Evolutionary conservation across 202 grass and related monocot genomes (phyloP).

Genomic region (Brachypodium distachyon): DNA sequence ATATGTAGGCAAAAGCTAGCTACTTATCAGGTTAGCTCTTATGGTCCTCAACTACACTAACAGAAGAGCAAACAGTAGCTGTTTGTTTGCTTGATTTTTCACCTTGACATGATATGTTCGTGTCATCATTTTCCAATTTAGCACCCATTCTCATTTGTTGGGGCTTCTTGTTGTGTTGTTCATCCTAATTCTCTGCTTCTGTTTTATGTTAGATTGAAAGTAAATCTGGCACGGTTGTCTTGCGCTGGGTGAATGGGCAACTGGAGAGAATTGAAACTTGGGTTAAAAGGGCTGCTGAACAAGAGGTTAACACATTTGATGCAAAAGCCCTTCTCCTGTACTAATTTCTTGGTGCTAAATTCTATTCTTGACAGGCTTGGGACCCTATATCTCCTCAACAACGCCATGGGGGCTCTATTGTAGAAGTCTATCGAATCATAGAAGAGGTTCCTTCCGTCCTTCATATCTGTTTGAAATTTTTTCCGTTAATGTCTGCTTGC

Average conservation of each 20-base stretch:
- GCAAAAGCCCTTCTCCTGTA: too few species aligned
- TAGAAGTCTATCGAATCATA: constrained; percentile 97
- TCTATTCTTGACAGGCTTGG: constrained; percentile 55
- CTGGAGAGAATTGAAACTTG: constrained; percentile 93
- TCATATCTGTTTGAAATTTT: background rate
- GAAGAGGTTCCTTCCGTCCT: constrained; percentile 57
- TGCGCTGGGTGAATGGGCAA: constrained; percentile 89
- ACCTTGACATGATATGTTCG: background rate
- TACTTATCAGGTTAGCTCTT: constrained; percentile 63
- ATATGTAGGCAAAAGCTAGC: constrained; percentile 69
- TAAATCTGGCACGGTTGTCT: constrained; percentile 76
- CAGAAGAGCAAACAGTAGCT: background rate
- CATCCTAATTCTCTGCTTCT: background rate
- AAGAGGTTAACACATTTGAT: constrained; percentile 58
- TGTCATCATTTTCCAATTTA: background rate
- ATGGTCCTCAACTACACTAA: constrained; percentile 5
- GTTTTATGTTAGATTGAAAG: constrained; percentile 56
- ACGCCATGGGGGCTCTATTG: constrained; percentile 85
- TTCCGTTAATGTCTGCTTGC: background rate
- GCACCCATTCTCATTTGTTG: constrained; percentile 7
- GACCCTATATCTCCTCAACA: constrained; percentile 97
- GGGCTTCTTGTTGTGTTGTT: constrained; percentile 1
- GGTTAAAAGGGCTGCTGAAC: constrained; percentile 79
- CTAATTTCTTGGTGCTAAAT: constrained; percentile 21
- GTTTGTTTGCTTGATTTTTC: constrained; percentile 9